Base-by-base conservation (phyloP, 208 protist species). In the Lotmaria passim region DNA sequence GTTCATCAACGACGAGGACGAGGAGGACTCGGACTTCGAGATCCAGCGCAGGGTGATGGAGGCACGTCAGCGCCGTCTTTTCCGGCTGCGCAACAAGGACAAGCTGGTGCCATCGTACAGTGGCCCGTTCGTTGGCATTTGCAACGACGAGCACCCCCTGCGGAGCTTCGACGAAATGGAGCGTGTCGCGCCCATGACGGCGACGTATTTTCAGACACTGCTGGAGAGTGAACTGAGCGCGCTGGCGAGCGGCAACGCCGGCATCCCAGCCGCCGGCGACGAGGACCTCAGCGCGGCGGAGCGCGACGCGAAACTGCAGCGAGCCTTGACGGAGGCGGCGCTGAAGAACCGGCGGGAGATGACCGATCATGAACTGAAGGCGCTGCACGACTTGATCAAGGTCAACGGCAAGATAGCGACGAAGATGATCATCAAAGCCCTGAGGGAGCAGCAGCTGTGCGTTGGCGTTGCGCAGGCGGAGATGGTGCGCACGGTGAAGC, bases 31-130 rank as follows among this genome's bases (percentile, higher is more conserved):
- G 1, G 91, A 96, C 44, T 81, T 73, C 21, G 91, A 93, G 48
- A 68, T 90, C 64, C 87, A 94, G 66, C 85, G 81, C 26, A 78
- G 78, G 34, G 78, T 91, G 31, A 81, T 93, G 60, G 84, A 94
- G 58, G 86, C 85, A 8, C 79, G 86, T 4, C 81, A 92, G 64
- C 86, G 85, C n/a, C 87, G 91, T 21, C 46, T 85, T 50, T 69
- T 82, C 28, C 88, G 88, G 14, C 69, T 96, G 65, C 77, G 85
- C n/a, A 85, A 84, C 24, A 96, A 93, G 67, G 86, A 93, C 33
- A 92, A 91, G 53, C 78, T 96, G 2, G 74, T 96, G 36, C 88
- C 91, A 3, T 79, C 81, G 19, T 93, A 91, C 70, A 93, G 85
- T 50, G 91, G 91, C 0, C 91, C 91, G 2, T 96, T 96, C 75